phyloP scores from a whole-genome alignment of 2,329 filamentous ascomycete species.

The Falciphora oryzae region DNA sequence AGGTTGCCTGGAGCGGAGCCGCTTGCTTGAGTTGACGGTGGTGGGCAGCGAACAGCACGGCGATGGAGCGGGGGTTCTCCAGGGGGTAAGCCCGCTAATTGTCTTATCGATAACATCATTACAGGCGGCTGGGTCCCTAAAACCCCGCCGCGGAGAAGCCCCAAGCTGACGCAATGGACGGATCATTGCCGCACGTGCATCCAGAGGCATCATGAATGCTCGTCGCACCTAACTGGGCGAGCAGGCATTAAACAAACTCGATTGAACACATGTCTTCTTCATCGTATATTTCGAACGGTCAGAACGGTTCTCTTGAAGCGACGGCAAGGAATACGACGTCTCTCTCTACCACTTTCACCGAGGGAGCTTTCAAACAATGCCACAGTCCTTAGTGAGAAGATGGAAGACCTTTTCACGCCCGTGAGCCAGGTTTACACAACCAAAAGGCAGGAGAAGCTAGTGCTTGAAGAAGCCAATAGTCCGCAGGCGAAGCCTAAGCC shows the following conservation, averaged over 20 bases:
- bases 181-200: too few species aligned
- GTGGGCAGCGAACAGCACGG: too few species aligned
- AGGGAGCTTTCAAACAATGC: neutral
- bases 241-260: too few species aligned
- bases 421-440: slow-evolving; percentile 47
- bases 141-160: neutral
- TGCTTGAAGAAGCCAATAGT: slow-evolving; percentile 31
- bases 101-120: neutral
- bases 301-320: neutral
- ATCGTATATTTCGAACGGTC: too few species aligned
- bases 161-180: too few species aligned
- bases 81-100: neutral
- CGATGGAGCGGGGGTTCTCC: neutral
- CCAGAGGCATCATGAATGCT: too few species aligned
- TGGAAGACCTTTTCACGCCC: slow-evolving; percentile 52
- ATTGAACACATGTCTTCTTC: too few species aligned
- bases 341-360: too few species aligned
- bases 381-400: slow-evolving; percentile 21
- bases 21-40: neutral
- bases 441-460: slow-evolving; percentile 28
- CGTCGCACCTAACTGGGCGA: too few species aligned
- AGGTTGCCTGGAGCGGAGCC: neutral
- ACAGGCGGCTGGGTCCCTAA: neutral
- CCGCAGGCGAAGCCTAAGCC: neutral
- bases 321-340: neutral